Percentiles rank a stretch among this genome's conserved stretches.
Evolutionary conservation across 768 basidiomycete species (phyloP).

Genomic region (Suillus bovinus): DNA sequence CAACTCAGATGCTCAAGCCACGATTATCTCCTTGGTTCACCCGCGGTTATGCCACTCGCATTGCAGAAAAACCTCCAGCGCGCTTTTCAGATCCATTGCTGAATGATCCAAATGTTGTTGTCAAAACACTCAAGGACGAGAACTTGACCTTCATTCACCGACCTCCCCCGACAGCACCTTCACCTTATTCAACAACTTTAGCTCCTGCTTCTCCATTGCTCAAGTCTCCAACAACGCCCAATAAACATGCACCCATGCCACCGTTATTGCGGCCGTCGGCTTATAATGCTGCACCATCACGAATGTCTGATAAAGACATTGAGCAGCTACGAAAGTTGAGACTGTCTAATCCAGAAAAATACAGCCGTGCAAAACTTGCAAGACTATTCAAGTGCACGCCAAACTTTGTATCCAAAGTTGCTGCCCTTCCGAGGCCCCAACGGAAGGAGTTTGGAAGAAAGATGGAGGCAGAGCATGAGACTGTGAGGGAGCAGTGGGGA

Average conservation of each 20-base stretch:
- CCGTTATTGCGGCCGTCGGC: constrained; percentile 48
- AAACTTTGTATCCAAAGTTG: constrained; percentile 63
- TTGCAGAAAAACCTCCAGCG: constrained; percentile 45
- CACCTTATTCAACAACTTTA: constrained; percentile 70
- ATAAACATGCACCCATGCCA: constrained; percentile 40
- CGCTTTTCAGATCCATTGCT: constrained; percentile 58
- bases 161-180: constrained; percentile 76
- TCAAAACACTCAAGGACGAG: constrained; percentile 50
- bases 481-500: constrained; percentile 61
- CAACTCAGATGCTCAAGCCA: constrained; percentile 21
- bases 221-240: constrained; percentile 32
- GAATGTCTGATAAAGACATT: constrained; percentile 53
- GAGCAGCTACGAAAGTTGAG: constrained; percentile 61
- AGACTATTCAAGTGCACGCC: constrained; percentile 74
- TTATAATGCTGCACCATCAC: constrained; percentile 34
- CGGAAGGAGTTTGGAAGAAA: constrained; percentile 42
- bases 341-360: constrained; percentile 52
- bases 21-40: constrained; percentile 22
- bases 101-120: constrained; percentile 51
- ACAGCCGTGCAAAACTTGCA: constrained; percentile 69
- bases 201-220: constrained; percentile 74
- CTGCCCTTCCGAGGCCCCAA: constrained; percentile 56
- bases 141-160: constrained; percentile 80
- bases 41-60: constrained; percentile 43
- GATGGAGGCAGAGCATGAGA: constrained; percentile 49